Evolutionary conservation across 129 eudicot species (phyloP).

Genomic region (Centella asiatica): DNA sequence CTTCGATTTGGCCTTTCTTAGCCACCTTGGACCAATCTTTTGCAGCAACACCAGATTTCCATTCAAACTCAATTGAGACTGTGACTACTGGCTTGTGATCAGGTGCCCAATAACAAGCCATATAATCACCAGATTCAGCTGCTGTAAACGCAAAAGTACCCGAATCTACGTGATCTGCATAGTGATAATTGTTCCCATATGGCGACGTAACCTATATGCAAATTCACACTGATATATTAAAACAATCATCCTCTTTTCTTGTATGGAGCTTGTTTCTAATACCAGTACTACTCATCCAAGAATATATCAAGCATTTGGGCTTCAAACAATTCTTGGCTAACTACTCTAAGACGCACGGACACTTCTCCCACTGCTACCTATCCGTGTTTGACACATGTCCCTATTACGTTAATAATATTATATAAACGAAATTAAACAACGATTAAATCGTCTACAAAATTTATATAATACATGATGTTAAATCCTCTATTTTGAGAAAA

Average conservation of each 20-base stretch:
- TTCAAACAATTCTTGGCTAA: too few relatives aligned
- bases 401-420: too few relatives aligned
- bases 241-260: neutral
- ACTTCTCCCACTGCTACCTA: too few relatives aligned
- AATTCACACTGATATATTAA: neutral
- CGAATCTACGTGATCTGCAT: conserved; percentile 39
- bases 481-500: too few relatives aligned
- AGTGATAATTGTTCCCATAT: conserved; percentile 50
- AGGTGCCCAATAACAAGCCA: conserved; percentile 67
- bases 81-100: conserved; percentile 46
- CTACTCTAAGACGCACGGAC: too few relatives aligned
- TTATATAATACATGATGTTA: too few relatives aligned
- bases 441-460: too few relatives aligned
- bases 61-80: conserved; percentile 56
- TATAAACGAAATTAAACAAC: too few relatives aligned
- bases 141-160: conserved; percentile 62
- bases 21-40: conserved; percentile 85
- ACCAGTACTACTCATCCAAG: neutral
- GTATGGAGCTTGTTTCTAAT: neutral
- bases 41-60: conserved; percentile 75
- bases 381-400: too few relatives aligned
- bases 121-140: conserved; percentile 64
- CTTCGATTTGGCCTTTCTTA: conserved; percentile 65
- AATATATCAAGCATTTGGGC: too few relatives aligned
- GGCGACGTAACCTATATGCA: conserved; percentile 61